These are phyloP conservation scores for Exsudoporus frostii DNA, from an alignment of 768 basidiomycete species.

Conservation along the genomic window DNA sequence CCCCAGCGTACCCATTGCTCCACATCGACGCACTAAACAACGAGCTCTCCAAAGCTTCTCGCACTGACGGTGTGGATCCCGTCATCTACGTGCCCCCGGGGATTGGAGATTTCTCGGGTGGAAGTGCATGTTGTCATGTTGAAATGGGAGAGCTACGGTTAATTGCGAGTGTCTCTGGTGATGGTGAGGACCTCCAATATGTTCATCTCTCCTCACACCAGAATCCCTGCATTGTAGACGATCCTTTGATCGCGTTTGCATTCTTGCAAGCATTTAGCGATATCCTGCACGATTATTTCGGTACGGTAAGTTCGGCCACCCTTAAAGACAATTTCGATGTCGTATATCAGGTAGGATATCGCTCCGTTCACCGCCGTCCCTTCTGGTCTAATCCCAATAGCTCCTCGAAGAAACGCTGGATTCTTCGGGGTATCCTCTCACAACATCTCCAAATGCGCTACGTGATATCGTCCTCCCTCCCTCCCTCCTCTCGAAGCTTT, in stretches of 20 bases:
- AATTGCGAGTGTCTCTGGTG: constrained; percentile 78
- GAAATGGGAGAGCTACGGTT: constrained; percentile 72
- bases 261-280: constrained; percentile 85
- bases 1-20: constrained; percentile 74
- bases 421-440: constrained; percentile 87
- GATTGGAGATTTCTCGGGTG: constrained; percentile 39
- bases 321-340: constrained; percentile 92
- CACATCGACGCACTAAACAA: constrained; percentile 85
- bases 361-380: neutral
- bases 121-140: constrained; percentile 82
- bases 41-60: constrained; percentile 56
- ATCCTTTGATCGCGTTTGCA: constrained; percentile 86
- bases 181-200: constrained; percentile 47
- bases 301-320: constrained; percentile 72
- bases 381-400: constrained; percentile 36
- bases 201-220: neutral
- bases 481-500: constrained; percentile 73
- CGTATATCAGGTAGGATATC: constrained; percentile 75
- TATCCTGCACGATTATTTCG: constrained; percentile 84
- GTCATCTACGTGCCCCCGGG: constrained; percentile 61
- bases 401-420: constrained; percentile 95
- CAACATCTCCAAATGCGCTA: constrained; percentile 84
- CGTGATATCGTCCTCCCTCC: constrained; percentile 94
- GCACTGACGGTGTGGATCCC: constrained; percentile 61
- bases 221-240: constrained; percentile 48